Evolutionary conservation across 805 yeast species (phyloP), one percentile per base, ranked within the genome.

Genomic region (Kodamaea hsintzibuensis): DNA sequence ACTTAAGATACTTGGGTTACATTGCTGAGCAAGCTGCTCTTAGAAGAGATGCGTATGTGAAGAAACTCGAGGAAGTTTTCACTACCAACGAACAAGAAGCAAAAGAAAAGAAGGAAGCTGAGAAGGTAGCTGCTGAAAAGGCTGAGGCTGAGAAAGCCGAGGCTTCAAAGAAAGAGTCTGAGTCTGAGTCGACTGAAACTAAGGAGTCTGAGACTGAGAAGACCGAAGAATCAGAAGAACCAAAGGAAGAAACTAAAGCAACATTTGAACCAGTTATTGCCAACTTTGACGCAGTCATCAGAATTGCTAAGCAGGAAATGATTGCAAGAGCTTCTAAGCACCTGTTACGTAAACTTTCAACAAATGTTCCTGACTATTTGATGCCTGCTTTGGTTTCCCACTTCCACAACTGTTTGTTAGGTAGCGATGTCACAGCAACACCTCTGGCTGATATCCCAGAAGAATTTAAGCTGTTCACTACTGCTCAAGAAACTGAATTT

Each of bases 241-340:
- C 3, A 68, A 45, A 66, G 30, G 63, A 60, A 37, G 57, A 62
- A 42, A 64, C 77, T 5, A 60, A 64, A 45, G 77, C 79, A 13
- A 72, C 74, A 52, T 73, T 79, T 55, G 71, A 73, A 47, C 80
- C 83, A 13, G 65, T 63, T 19, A 57, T 66, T 40, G 74, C 81
- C 12, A 71, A 78, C 58, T 74, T 82, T 56, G 62, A 71, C 6
- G 74, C 84, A n/a, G 73, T 88, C 47, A 69, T 77, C 53, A 66
- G 62, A 12, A 68, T 85, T 40, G 68, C 84, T 30, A 67, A 74
- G 42, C 82, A 78, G 52, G 98, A 92, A 42, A 86, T 92, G 76
- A 69, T 92, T 61, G 82, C 93, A 19, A 86, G 99, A 72, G 82
- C 89, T 25, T 70, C 82, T 49, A 93, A 93, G 73, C 96, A 91